phyloP scores from a whole-genome alignment of 1,284 basidiomycete species.

The Malassezia pachydermatis region DNA sequence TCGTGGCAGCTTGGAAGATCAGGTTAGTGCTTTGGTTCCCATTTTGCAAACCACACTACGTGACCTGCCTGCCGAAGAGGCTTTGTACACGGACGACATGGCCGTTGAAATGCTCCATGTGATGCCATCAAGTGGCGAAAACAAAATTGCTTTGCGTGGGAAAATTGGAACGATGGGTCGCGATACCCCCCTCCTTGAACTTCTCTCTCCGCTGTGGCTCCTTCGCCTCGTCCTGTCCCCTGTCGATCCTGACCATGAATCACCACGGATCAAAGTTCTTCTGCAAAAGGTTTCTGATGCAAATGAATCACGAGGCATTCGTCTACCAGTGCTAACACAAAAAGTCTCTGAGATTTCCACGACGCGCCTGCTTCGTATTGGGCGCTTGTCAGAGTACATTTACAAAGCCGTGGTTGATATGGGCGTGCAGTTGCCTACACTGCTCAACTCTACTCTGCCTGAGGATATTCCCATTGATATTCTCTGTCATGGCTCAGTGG shows the following conservation, averaged over 20 bases:
- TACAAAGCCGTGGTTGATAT: background rate
- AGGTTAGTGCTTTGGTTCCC: background rate
- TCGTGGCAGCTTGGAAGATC: no score
- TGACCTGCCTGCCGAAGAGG: background rate
- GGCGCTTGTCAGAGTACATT: constrained; percentile 4
- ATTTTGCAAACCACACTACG: background rate
- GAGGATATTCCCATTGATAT: constrained; percentile 9
- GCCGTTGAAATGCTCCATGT: background rate
- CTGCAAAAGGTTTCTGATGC: background rate
- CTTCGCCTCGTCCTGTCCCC: background rate
- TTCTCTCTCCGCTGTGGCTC: constrained; percentile 12
- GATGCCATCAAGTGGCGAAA: background rate
- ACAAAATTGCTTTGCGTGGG: constrained; percentile 3
- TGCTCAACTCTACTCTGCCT: background rate
- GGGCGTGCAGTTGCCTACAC: background rate
- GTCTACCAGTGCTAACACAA: no score
- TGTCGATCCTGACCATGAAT: background rate
- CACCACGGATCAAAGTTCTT: background rate
- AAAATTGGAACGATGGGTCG: background rate
- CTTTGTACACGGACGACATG: background rate
- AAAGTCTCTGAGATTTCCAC: no score
- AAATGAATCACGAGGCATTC: no score
- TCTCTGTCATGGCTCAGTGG: constrained; percentile 5
- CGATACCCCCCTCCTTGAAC: constrained; percentile 9
- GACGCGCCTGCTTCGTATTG: constrained; percentile 3